Evolutionary conservation across 2,329 filamentous ascomycete genomes (phyloP), one percentile per base, ranked within the genome.

Genomic region (Sporothrix dimorphospora): DNA sequence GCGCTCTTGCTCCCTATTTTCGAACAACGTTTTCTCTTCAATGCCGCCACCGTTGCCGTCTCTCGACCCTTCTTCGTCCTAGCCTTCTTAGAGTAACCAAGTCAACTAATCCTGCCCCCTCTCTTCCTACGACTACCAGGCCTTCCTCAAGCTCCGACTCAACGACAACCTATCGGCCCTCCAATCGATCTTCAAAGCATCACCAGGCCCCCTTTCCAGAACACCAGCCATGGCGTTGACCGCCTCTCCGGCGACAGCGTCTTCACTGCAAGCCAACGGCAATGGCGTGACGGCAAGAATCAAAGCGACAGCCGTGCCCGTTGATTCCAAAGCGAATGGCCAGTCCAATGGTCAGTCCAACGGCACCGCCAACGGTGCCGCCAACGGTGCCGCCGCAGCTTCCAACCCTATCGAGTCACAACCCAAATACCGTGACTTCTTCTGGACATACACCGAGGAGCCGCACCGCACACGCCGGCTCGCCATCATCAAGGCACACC

Each of bases 391-490:
- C 47, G 59, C 73, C 30, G 51, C 74, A 30, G 72, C 78, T 66
- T 81, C 70, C 19, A 63, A 63, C 81, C 87, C 70, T 42, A 74
- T 82, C 70, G 82, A 84, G 76, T 75, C 45, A 1, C 57, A 67
- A 38, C 34, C 78, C n/a, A 81, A 80, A 69, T 80, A 85, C 75
- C 78, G 90, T 74, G 87, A 90, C 81, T 98, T 98, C 86, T 97
- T 97, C 84, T 98, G 97, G 96, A 97, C 96, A 53, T 98, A 99
- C 80, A 98, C 96, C 11, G 96, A 99, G 81, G 96, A 99, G 83
- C 96, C 96, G 74, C 96, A 99, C 82, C 90, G 94, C 77, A 96
- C 95, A 42, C 87, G 96, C 77, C 89, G 96, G 72, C 89, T 95
- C 77, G 94, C 94, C 74, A 99, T 99, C 78, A 98, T 99, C 83